Conservation (phyloP, 768 basidiomycete species). For the Tremella fuciformis region DNA sequence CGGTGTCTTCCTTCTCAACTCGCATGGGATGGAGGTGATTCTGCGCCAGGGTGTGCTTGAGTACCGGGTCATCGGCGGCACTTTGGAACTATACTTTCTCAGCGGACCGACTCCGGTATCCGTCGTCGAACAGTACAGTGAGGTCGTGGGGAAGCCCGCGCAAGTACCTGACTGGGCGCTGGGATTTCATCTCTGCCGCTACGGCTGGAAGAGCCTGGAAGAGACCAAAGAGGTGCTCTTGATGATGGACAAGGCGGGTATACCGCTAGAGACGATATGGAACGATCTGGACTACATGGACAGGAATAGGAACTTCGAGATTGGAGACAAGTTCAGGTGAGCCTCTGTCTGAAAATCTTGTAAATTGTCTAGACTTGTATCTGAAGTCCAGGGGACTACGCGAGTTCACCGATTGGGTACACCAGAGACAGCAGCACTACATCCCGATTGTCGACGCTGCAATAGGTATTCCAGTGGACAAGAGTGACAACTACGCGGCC, state of each 20-base stretch:
- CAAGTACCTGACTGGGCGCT: slow-evolving; percentile 75
- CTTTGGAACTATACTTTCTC: slow-evolving; percentile 73
- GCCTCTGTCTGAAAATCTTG: slow-evolving; percentile 9
- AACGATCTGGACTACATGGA: slow-evolving; percentile 45
- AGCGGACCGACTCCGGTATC: slow-evolving; percentile 55
- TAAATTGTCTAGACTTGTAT: slow-evolving; percentile 17
- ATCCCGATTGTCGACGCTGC: slow-evolving; percentile 50
- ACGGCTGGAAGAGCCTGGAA: slow-evolving; percentile 59
- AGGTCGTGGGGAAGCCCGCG: slow-evolving; percentile 64
- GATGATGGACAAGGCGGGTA: slow-evolving; percentile 64
- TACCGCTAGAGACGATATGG: slow-evolving; percentile 68
- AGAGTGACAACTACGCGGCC: slow-evolving; percentile 54
- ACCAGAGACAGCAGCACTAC: slow-evolving; percentile 46
- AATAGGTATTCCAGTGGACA: slow-evolving; percentile 29
- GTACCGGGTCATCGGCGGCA: slow-evolving; percentile 71
- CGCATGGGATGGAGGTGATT: slow-evolving; percentile 69
- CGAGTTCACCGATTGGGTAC: slow-evolving; percentile 38
- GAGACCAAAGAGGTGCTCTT: slow-evolving; percentile 61
- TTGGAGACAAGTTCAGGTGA: slow-evolving; percentile 31
- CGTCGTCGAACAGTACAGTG: slow-evolving; percentile 72
- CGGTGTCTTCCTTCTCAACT: slow-evolving; percentile 70
- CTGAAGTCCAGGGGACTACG: neutral
- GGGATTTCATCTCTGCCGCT: slow-evolving; percentile 70
- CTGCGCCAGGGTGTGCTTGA: slow-evolving; percentile 58
- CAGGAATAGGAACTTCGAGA: slow-evolving; percentile 42